Percentiles rank a stretch among this genome's conserved stretches.
These are phyloP conservation scores for Drosera capensis DNA, from an alignment of 148 eudicot species.

Conservation along the genomic window DNA sequence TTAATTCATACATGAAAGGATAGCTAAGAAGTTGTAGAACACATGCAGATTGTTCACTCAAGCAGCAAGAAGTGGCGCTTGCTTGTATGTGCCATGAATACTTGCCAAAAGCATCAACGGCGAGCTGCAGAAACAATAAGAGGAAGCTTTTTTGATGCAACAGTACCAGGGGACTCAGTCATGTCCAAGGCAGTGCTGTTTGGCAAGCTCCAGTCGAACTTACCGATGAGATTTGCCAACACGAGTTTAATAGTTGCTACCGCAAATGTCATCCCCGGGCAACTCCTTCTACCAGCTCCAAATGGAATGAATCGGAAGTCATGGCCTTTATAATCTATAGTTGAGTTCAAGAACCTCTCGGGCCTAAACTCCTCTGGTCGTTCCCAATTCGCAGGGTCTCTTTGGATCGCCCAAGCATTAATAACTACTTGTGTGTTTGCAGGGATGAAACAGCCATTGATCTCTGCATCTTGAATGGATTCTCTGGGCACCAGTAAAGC, in stretches of 20 bases:
- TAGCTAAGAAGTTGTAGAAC: too few species aligned
- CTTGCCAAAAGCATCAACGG: too few species aligned
- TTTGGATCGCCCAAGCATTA: constrained; percentile 4
- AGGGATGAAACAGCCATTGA: constrained; percentile 2
- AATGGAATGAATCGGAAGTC: constrained; percentile 3
- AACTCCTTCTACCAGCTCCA: constrained; percentile 6
- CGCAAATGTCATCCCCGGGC: too few species aligned
- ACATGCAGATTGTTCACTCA: too few species aligned
- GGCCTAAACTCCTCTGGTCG: constrained; percentile 4
- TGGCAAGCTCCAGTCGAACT: constrained; percentile 7
- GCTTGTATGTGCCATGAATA: too few species aligned
- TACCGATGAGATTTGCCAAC: constrained; percentile 8
- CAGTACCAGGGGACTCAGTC: not conserved
- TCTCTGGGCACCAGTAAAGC: constrained; percentile 5
- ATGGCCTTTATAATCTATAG: constrained; percentile 1
- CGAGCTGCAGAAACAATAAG: constrained; percentile 4
- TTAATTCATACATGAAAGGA: too few species aligned
- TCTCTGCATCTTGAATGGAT: constrained; percentile 7
- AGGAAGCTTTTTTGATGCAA: not conserved
- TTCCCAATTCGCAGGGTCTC: constrained; percentile 2
- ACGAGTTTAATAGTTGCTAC: not conserved
- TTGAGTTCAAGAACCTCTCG: constrained; percentile 4
- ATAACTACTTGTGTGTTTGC: constrained; percentile 2
- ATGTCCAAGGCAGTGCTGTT: not conserved
- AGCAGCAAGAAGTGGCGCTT: too few species aligned